phyloP scores from a whole-genome alignment of 2,329 filamentous ascomycete species.

The Alternaria angustiovoidea region DNA sequence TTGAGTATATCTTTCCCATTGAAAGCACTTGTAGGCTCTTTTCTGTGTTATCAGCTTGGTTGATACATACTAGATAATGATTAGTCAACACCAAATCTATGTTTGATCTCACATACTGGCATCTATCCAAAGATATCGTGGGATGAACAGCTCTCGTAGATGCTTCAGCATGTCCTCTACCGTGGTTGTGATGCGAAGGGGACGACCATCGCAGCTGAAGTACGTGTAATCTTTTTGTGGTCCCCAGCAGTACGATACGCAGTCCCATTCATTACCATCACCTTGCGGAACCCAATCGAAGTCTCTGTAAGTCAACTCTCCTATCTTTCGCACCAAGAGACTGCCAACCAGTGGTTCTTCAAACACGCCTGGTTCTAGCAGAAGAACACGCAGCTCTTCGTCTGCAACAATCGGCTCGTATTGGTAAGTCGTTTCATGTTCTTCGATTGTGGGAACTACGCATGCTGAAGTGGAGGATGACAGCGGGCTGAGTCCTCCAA shows the following conservation, averaged over 20 bases:
- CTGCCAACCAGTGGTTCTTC: not conserved
- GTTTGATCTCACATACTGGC: not conserved
- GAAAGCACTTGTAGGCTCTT: not conserved
- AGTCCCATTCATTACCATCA: no score
- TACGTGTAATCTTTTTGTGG: no score
- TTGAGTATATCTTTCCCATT: not conserved
- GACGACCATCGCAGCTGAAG: rapidly evolving
- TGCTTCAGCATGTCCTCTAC: no score
- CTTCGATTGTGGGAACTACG: not conserved
- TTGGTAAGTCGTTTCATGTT: not conserved
- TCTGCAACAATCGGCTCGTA: not conserved
- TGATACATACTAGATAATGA: not conserved
- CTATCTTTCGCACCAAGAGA: not conserved
- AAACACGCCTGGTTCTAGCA: not conserved
- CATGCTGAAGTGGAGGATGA: not conserved
- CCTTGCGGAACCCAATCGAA: rapidly evolving
- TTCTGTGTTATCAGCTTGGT: not conserved
- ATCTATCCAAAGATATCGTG: not conserved
- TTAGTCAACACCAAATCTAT: no score
- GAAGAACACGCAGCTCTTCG: not conserved
- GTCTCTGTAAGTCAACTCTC: not conserved
- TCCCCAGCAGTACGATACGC: no score
- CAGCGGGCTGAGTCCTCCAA: not conserved
- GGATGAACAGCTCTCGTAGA: no score
- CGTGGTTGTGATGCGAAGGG: no score